Evolutionary conservation across 257 asterid species (phyloP).

Genomic region (Coffea canephora): DNA sequence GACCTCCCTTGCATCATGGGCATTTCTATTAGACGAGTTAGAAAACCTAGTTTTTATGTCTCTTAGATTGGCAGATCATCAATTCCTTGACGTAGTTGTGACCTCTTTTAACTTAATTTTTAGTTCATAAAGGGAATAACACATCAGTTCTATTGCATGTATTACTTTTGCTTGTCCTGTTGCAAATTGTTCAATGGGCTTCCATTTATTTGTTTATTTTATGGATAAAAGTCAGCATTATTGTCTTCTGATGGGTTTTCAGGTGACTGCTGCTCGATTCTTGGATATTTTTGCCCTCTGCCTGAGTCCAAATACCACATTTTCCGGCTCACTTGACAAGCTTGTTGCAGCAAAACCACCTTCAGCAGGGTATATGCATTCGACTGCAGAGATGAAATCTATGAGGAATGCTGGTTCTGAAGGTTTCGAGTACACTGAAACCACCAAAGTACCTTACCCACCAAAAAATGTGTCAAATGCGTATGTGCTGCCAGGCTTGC

Average conservation of each 20-base stretch:
- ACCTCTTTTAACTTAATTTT: neutral
- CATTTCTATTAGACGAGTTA: neutral
- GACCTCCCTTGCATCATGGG: neutral
- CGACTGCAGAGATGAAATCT: slow-evolving; percentile 80
- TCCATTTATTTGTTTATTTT: neutral
- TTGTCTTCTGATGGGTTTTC: slow-evolving; percentile 10
- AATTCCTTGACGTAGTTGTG: neutral
- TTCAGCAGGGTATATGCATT: slow-evolving; percentile 72
- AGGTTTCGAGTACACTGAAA: slow-evolving; percentile 32
- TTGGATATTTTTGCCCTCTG: slow-evolving; percentile 87
- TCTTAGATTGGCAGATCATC: neutral
- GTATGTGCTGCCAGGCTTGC: slow-evolving; percentile 77
- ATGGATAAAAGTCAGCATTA: neutral
- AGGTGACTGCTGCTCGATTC: slow-evolving; percentile 79
- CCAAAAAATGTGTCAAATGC: slow-evolving; percentile 40
- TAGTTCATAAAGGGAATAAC: neutral
- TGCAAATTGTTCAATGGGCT: neutral
- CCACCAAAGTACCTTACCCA: slow-evolving; percentile 27
- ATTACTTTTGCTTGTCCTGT: neutral
- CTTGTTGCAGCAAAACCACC: slow-evolving; percentile 53
- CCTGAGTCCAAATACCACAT: slow-evolving; percentile 79
- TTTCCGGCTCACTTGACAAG: slow-evolving; percentile 83
- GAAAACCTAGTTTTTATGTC: neutral
- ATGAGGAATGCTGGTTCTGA: slow-evolving; percentile 26
- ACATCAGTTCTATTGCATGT: neutral